Conservation (phyloP, 164 flowering plant species). For the Vitis riparia region DNA sequence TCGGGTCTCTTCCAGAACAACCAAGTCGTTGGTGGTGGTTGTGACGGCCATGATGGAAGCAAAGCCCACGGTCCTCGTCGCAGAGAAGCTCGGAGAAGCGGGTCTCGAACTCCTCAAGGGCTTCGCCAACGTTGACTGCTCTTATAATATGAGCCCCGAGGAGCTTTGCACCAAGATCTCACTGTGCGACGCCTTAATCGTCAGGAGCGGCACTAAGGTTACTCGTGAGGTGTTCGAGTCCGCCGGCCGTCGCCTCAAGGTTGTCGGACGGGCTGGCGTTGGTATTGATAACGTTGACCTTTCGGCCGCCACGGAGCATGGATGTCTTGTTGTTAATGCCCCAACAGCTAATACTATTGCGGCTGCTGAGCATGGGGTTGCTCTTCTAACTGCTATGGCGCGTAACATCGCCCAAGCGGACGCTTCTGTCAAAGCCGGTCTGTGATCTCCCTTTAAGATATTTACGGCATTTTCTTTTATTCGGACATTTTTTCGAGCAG, state of each 20-base stretch:
- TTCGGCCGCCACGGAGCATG: constrained; percentile 48
- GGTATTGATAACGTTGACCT: constrained; percentile 56
- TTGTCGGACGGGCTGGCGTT: constrained; percentile 50
- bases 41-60: constrained; percentile 21
- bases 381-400: constrained; percentile 45
- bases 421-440: constrained; percentile 46
- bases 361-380: constrained; percentile 49
- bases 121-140: constrained; percentile 42
- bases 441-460: neutral
- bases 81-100: constrained; percentile 44
- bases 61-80: constrained; percentile 42
- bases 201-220: constrained; percentile 45
- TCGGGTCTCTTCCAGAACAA: neutral
- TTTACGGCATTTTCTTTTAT: neutral
- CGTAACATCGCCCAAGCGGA: constrained; percentile 42
- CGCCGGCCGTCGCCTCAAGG: constrained; percentile 39
- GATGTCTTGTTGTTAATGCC: constrained; percentile 48
- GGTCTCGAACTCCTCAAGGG: constrained; percentile 28
- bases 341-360: constrained; percentile 48
- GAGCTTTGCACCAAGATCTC: constrained; percentile 44
- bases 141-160: constrained; percentile 31
- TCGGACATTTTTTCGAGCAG: neutral
- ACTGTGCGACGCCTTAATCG: constrained; percentile 44
- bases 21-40: constrained; percentile 8
- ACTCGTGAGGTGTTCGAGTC: constrained; percentile 41